Base-by-base conservation (phyloP, 1,284 basidiomycete species). In the Ceratobasidium sp. region DNA sequence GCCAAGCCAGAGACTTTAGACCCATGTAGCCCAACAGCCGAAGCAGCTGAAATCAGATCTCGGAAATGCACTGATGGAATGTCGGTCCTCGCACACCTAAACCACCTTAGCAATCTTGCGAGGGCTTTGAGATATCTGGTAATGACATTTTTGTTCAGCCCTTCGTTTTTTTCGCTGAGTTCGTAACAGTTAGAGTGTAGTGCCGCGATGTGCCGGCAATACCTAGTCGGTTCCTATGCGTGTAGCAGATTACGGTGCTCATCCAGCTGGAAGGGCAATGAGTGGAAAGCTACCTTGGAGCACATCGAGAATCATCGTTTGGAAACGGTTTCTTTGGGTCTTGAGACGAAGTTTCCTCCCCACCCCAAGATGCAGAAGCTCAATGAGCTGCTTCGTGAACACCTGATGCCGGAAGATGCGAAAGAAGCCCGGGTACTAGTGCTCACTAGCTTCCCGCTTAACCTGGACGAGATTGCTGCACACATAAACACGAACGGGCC, bases 331-430 rank as follows among this genome's bases (percentile, higher is more conserved):
- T 73, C 42, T 40, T 69, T 72, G 12, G 40, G 40, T n/a, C 49
- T 70, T 13, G 46, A 64, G 44, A 63, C 63, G 10, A n/a, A 40
- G 84, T 2, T 93, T 92, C 81, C 84, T 88, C 3, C 84, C 60
- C 98, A 99, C 85, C 98, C 98, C 2, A 99, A 99, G 87, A 95
- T 99, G 92, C 93, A 94, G 55, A 93, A 90, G 80, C 89, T 98
- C 18, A 91, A 93, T 73, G 87, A 89, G 10, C 86, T 98, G 49
- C 87, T 97, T 1, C 86, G 97, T 10, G 90, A 94, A 51, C 94
- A 98, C 84, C 97, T 98, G 83, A 89, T 91, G 78, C 86, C 82
- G 9, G 86, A 89, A 51, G 89, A 88, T 5, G 81, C 81, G 55
- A 84, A 86, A 60, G 84, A 84, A 78, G 79, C 80, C 77, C 90